Evolutionary conservation across 176 grass and related monocot species (phyloP), one percentile per base, ranked within the genome.

Genomic region (Eleusine indica): DNA sequence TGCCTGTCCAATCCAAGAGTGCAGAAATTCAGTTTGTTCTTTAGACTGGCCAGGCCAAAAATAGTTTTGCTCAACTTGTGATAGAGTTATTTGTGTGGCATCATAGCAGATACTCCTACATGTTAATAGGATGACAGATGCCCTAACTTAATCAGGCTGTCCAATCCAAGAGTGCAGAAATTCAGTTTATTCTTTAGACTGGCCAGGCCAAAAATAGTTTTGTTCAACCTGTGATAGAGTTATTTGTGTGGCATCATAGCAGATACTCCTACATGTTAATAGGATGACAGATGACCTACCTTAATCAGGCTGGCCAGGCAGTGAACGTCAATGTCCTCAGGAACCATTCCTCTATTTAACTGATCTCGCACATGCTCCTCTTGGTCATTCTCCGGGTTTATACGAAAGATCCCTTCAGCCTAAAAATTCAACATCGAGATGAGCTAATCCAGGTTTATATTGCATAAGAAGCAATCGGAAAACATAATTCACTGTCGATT

Each of bases 121-220:
- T 64, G 32, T 57, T 65, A 25, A 52, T 19, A 57, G 19, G 58
- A 63, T n/a, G 14, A 19, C 13, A 75, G 35, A 37, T 49, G 19
- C 77, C 91, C 89, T 86, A 98, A 92, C 96, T 98, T 98, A 79
- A 95, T 98, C 62, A 98, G 82, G 79, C 91, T 92, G 57, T 92
- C 93, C 19, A 98, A 49, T 56, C 42, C 61, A 81, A 35, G 79
- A 15, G 41, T 5, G 41, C 25, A 12, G 0, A 73, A 53, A 38
- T 77, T 79, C 49, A 87, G 2, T 58, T 83, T 22, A 16, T 18
- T 60, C 10, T 54, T 64, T 56, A 30, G 73, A 82, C 2, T 22
- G 17, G 18, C 16, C n/a, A 6, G 25, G 25, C 25, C 25, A 19
- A 19, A 8, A 57, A 10, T 35, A 29, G 9, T 17, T 7, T 3